phyloP scores from a whole-genome alignment of 345 rosid genomes.

The Moricandia moricandioides region DNA sequence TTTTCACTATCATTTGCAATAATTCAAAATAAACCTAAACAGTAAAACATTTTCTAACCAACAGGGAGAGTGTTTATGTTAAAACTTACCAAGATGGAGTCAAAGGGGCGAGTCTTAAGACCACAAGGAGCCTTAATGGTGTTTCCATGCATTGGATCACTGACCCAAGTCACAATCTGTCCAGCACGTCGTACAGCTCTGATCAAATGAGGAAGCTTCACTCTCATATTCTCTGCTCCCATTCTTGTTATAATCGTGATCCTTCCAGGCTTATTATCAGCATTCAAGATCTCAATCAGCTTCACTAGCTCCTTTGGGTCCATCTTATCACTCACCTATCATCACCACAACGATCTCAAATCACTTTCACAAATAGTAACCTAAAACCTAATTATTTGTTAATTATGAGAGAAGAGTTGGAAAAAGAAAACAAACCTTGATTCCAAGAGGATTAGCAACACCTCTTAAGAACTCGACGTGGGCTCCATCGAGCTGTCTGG shows the following conservation, averaged over 20 bases:
- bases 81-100: slow-evolving; percentile 66
- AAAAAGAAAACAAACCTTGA: slow-evolving; percentile 47
- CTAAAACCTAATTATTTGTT: neutral
- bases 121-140: slow-evolving; percentile 97
- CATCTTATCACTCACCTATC: slow-evolving; percentile 92
- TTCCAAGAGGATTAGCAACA: slow-evolving; percentile 73
- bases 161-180: slow-evolving; percentile 88
- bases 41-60: neutral
- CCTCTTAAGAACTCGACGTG: slow-evolving; percentile 78
- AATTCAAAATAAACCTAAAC: too few relatives aligned
- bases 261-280: slow-evolving; percentile 83
- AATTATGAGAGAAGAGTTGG: neutral
- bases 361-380: neutral
- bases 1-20: too few relatives aligned
- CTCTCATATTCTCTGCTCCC: slow-evolving; percentile 98
- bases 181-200: slow-evolving; percentile 79
- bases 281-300: slow-evolving; percentile 83
- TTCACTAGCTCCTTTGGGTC: slow-evolving; percentile 81
- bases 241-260: slow-evolving; percentile 80
- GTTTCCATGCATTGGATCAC: slow-evolving; percentile 98
- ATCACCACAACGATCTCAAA: slow-evolving; percentile 10
- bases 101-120: slow-evolving; percentile 90
- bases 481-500: slow-evolving; percentile 75
- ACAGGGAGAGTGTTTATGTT: neutral
- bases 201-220: slow-evolving; percentile 83